Conservation (phyloP, 1,284 basidiomycete species). For the Fistulinella staudtii region DNA sequence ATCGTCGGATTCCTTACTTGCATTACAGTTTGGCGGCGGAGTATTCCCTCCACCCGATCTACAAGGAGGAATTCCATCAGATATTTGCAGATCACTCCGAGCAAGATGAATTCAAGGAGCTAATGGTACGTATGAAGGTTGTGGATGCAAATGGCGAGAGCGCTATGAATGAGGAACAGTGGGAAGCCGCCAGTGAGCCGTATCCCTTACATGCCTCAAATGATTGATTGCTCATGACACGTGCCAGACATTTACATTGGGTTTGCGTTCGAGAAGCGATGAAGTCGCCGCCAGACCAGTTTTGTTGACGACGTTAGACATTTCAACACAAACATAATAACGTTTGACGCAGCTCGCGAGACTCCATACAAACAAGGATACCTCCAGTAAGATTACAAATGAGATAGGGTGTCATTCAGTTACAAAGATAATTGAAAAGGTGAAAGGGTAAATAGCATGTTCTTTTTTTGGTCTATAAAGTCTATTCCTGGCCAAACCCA, state of each 20-base stretch:
- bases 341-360: not conserved
- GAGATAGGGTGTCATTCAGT: slow-evolving; percentile 21
- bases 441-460: slow-evolving; percentile 16
- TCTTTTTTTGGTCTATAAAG: not conserved
- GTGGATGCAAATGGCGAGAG: slow-evolving; percentile 80
- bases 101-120: slow-evolving; percentile 69
- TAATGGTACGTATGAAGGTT: slow-evolving; percentile 87
- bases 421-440: slow-evolving; percentile 2
- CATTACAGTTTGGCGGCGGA: slow-evolving; percentile 73
- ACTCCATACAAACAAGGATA: slow-evolving; percentile 14
- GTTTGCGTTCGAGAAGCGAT: slow-evolving; percentile 75
- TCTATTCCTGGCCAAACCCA: slow-evolving; percentile 65
- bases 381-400: slow-evolving; percentile 28
- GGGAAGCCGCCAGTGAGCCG: slow-evolving; percentile 91
- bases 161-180: slow-evolving; percentile 89
- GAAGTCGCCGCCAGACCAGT: no score
- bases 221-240: slow-evolving; percentile 5
- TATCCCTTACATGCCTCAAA: not conserved
- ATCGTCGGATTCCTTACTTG: slow-evolving; percentile 10
- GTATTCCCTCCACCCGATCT: slow-evolving; percentile 72
- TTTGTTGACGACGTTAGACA: no score
- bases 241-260: slow-evolving; percentile 75
- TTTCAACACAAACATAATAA: no score
- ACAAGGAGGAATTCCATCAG: slow-evolving; percentile 87
- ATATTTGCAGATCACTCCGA: slow-evolving; percentile 78